phyloP scores from a whole-genome alignment of 148 eudicot genomes.

The Limonium bicolor region DNA sequence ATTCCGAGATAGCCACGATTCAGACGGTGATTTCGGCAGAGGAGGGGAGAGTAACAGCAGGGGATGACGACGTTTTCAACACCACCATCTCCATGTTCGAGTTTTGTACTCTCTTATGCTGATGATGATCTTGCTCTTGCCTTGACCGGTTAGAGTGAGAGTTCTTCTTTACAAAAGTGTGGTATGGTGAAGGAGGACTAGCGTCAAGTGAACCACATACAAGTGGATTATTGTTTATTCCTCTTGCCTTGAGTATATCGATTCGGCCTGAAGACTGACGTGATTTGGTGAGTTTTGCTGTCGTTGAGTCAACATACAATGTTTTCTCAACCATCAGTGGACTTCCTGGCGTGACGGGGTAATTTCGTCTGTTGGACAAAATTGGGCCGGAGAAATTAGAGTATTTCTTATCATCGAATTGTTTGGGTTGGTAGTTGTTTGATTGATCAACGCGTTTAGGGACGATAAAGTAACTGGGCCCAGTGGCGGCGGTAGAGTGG shows the following conservation, averaged over 20 bases:
- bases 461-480: constrained; percentile 33
- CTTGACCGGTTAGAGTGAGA: background rate
- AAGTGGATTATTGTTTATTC: too few species aligned
- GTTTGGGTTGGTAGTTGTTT: constrained; percentile 12
- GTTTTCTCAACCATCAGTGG: constrained; percentile 45
- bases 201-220: too few species aligned
- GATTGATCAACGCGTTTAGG: constrained; percentile 23
- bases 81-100: constrained; percentile 13
- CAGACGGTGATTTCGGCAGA: constrained; percentile 89
- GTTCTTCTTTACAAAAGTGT: background rate
- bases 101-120: too few species aligned
- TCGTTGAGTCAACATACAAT: constrained; percentile 36
- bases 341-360: constrained; percentile 12
- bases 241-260: constrained; percentile 12
- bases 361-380: constrained; percentile 12
- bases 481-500: too few species aligned
- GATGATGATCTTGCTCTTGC: constrained; percentile 4
- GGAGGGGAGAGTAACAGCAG: constrained; percentile 58
- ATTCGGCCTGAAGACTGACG: constrained; percentile 10
- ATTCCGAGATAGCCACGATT: constrained; percentile 86
- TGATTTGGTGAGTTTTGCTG: constrained; percentile 13
- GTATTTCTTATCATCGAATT: constrained; percentile 6
- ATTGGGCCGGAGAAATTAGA: constrained; percentile 11
- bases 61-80: constrained; percentile 11
- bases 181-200: background rate